Base-by-base conservation (phyloP, 805 yeast genomes). In the Saturnispora bothae region DNA sequence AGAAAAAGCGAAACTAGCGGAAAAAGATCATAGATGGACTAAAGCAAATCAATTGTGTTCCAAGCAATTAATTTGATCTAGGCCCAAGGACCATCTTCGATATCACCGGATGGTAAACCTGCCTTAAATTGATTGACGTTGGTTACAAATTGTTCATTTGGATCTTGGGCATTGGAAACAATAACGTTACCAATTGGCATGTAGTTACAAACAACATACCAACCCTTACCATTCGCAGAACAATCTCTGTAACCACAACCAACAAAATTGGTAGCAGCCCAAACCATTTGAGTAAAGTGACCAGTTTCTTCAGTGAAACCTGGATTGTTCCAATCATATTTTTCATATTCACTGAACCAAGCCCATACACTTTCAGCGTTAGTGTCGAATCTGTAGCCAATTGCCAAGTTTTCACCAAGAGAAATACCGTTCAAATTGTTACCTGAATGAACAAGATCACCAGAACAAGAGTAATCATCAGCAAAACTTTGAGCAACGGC, bases 281-380 rank as follows among this genome's bases (percentile, higher is more conserved):
- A 83, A 23, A 83, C 73, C 33, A 83, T 63, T 56, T 82, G 92
- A 16, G 94, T 81, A 61, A 82, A 84, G 59, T 84, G 95, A 34
- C 89, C 89, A 31, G 86, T 74, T 10, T 60, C 50, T 22, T 52
- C 61, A 31, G 65, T 48, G 57, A 63, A 70, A 2, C 59, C 63
- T 23, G 77, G 75, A 47, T 61, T 63, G 20, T 66, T 52, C 59
- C 67, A 75, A 52, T 69, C 60, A 62, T 78, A 81, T 5, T 53
- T 36, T 32, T 49, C 40, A 39, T 75, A 68, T 57, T 83, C 94
- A 45, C 69, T 63, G 62, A 81, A 83, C 92, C 94, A 83, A 3
- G 83, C 88, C 21, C 66, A 66, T 10, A 78, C 76, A 3, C 84
- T 82, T 3, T 71, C 78, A 4, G 73, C 58, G n/a, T n/a, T n/a